Base-by-base conservation (phyloP, 2,329 filamentous ascomycete genomes). In the Fusarium sp. region DNA sequence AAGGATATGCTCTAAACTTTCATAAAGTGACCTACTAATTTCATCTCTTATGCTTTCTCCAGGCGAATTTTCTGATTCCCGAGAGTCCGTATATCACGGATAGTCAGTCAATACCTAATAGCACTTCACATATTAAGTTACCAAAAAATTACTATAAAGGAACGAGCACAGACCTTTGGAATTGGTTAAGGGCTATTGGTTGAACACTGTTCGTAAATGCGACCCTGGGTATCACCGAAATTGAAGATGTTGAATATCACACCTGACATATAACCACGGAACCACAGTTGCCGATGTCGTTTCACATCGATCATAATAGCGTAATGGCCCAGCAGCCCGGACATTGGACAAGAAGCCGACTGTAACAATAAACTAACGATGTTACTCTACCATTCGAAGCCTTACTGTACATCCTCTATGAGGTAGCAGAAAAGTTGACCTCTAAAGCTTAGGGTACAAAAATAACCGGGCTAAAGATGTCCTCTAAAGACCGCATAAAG, bases 291-390 rank as follows among this genome's bases (percentile, higher is more conserved):
- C 52, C 54, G 33, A 11, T 34, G 41, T 51, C n/a, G 49, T 68
- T 65, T 45, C 45, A 52, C 37, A 52, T 13, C 16, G 18, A 20
- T 34, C 16, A 18, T 50, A 51, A 34, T 23, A 60, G 51, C 45
- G 65, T 62, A 41, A 41, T 42, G 31, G 46, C 60, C 60, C 46
- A 36, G 38, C 30, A 57, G 54, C 41, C 52, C 38, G 49, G 57
- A 36, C 33, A 42, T 53, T 34, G 52, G 41, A 40, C 15, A 58
- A 40, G 18, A 52, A 63, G 62, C 53, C 50, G 66, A 41, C 38
- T 58, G 34, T 30, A 56, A 61, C 53, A 37, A 41, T 49, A 55
- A 47, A 20, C 31, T 45, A 44, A 34, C 66, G 45, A 69, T 69
- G 63, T 40, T 47, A 70, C 67, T 44, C 30, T 47, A 30, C 33